These are phyloP conservation scores for Diaporthe helianthi DNA, from an alignment of 2,329 filamentous ascomycete species.

Conservation along the genomic window DNA sequence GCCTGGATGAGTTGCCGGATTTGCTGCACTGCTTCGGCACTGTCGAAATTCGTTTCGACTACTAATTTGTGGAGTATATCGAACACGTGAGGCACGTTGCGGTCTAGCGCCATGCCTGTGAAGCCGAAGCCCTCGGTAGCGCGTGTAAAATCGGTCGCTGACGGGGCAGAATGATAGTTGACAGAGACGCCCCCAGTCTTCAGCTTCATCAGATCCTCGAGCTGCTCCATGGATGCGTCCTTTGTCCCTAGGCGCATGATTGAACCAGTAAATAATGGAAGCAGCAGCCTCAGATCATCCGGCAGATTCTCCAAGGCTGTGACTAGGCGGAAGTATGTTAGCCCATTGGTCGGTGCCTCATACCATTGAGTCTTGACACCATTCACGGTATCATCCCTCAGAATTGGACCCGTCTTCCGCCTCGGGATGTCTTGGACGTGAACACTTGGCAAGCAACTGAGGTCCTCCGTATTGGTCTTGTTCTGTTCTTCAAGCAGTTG, in stretches of 20 bases:
- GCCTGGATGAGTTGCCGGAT: conserved; percentile 87
- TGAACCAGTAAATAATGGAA: conserved; percentile 90
- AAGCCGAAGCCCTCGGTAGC: conserved; percentile 85
- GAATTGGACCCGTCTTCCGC: conserved; percentile 65
- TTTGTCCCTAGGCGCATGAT: conserved; percentile 94
- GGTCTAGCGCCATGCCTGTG: conserved; percentile 85
- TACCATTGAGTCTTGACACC: conserved; percentile 83
- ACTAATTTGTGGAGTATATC: conserved; percentile 82
- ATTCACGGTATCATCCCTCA: conserved; percentile 71
- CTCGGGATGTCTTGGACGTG: conserved; percentile 89
- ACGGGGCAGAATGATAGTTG: conserved; percentile 82
- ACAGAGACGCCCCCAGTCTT: conserved; percentile 92
- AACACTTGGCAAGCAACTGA: conserved; percentile 87
- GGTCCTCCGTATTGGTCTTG: conserved; percentile 81
- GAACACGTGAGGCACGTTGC: conserved; percentile 91
- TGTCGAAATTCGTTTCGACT: conserved; percentile 88
- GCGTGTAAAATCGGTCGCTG: conserved; percentile 72
- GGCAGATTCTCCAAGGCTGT: conserved; percentile 81
- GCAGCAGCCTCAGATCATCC: conserved; percentile 80
- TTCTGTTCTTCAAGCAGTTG: conserved; percentile 83
- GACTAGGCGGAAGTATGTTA: conserved; percentile 94
- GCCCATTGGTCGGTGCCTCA: conserved; percentile 90
- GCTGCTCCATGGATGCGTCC: conserved; percentile 87
- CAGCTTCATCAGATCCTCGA: conserved; percentile 94
- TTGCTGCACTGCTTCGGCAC: conserved; percentile 78